Percentiles rank a stretch among this genome's conserved stretches.
phyloP scores from a whole-genome alignment of 2,329 filamentous ascomycete genomes.

The Cercospora janseana region DNA sequence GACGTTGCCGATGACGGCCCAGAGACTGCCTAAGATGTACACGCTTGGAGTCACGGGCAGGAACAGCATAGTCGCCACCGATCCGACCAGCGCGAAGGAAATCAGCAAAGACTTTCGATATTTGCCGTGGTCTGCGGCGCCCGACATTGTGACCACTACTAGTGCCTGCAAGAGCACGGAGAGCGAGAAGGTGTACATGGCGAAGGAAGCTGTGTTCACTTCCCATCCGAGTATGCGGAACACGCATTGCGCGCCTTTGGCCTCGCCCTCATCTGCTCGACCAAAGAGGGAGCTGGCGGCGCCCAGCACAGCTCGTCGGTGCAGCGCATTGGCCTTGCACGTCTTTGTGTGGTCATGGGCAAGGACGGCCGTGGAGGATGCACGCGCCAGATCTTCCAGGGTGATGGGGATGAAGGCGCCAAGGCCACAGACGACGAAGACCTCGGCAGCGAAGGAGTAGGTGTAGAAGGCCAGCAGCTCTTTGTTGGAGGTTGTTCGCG shows the following conservation, averaged over 20 bases:
- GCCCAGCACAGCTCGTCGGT: constrained; percentile 1
- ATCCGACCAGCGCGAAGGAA: constrained; percentile 78
- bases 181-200: constrained; percentile 96
- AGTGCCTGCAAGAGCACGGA: constrained; percentile 87
- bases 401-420: constrained; percentile 93
- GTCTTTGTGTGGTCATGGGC: constrained; percentile 72
- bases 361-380: constrained; percentile 72
- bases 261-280: constrained; percentile 7
- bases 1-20: constrained; percentile 88
- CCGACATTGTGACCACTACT: constrained; percentile 93
- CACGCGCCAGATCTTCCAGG: constrained; percentile 86
- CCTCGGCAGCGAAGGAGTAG: constrained; percentile 94
- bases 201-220: constrained; percentile 94
- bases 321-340: constrained; percentile 49
- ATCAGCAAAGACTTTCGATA: constrained; percentile 87
- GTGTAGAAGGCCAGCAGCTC: constrained; percentile 94
- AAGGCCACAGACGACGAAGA: constrained; percentile 88
- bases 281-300: background rate
- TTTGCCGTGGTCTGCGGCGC: constrained; percentile 84
- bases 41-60: constrained; percentile 71
- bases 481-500: constrained; percentile 77
- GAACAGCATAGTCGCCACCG: constrained; percentile 82
- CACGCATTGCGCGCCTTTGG: constrained; percentile 67
- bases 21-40: constrained; percentile 76
- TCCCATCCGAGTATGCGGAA: constrained; percentile 77